Conservation (phyloP, 495 filamentous ascomycete genomes). For the Neurospora sp. region DNA sequence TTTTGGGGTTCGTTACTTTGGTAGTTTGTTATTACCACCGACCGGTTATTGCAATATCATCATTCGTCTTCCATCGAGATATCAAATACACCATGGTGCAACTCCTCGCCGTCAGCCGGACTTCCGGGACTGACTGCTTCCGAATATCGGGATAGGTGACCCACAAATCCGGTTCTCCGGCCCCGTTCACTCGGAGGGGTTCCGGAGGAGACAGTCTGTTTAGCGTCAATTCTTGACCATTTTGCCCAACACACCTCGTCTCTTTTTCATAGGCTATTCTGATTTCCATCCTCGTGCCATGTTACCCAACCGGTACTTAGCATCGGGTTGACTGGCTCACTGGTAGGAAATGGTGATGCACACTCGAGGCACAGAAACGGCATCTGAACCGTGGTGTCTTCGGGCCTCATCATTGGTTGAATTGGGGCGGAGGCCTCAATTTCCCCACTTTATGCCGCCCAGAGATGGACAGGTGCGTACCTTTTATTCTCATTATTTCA, state of each 20-base stretch:
- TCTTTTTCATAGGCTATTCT: background rate
- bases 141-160: background rate
- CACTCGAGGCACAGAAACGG: background rate
- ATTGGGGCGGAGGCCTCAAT: background rate
- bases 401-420: background rate
- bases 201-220: background rate
- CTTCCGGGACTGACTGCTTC: background rate
- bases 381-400: background rate
- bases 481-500: background rate
- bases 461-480: background rate
- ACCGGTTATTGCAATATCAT: background rate
- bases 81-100: background rate
- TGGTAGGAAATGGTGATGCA: background rate
- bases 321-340: background rate
- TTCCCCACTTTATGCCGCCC: background rate
- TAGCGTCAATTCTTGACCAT: accelerated
- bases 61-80: background rate
- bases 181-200: background rate
- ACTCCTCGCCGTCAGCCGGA: background rate
- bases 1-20: background rate
- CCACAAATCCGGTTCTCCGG: background rate
- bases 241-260: background rate
- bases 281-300: background rate
- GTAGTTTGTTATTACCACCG: background rate
- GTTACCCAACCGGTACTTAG: background rate